A percentile compares a stretch with the other conserved stretches of the same genome.
These are phyloP conservation scores for Albatrellus sp. DNA, from an alignment of 1,284 basidiomycete species.

Conservation along the genomic window DNA sequence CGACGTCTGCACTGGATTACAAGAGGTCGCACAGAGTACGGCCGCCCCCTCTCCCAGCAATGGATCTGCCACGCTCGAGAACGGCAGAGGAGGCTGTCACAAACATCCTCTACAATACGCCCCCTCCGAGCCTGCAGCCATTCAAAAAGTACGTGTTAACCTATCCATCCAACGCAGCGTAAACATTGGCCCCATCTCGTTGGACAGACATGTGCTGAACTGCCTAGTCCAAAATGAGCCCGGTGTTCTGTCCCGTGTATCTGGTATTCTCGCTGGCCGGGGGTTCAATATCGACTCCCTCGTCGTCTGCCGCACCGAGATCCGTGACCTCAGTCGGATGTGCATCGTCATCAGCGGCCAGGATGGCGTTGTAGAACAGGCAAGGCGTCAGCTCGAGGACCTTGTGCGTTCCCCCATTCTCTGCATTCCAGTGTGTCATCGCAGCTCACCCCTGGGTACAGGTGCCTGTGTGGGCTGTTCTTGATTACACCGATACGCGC, in stretches of 20 bases:
- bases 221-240: slow-evolving; percentile 99
- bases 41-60: slow-evolving; percentile 68
- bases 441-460: slow-evolving; percentile 17
- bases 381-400: slow-evolving; percentile 86
- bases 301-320: slow-evolving; percentile 97
- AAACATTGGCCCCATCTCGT: not conserved
- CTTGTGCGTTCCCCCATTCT: slow-evolving; percentile 43
- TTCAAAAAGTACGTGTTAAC: slow-evolving; percentile 73
- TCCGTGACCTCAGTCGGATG: slow-evolving; percentile 95
- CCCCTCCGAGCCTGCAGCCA: slow-evolving; percentile 83
- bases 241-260: slow-evolving; percentile 94
- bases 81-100: slow-evolving; percentile 91
- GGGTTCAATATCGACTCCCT: slow-evolving; percentile 99
- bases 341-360: slow-evolving; percentile 95
- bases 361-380: slow-evolving; percentile 97
- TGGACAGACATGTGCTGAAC: slow-evolving; percentile 81
- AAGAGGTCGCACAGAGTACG: slow-evolving; percentile 62
- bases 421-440: slow-evolving; percentile 1
- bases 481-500: slow-evolving; percentile 89
- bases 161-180: too few relatives aligned
- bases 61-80: slow-evolving; percentile 62
- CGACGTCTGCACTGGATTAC: slow-evolving; percentile 92
- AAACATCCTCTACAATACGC: slow-evolving; percentile 93
- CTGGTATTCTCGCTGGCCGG: slow-evolving; percentile 91
- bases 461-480: slow-evolving; percentile 96